Conservation (phyloP, 495 filamentous ascomycete genomes). For the Aspergillus diversus region DNA sequence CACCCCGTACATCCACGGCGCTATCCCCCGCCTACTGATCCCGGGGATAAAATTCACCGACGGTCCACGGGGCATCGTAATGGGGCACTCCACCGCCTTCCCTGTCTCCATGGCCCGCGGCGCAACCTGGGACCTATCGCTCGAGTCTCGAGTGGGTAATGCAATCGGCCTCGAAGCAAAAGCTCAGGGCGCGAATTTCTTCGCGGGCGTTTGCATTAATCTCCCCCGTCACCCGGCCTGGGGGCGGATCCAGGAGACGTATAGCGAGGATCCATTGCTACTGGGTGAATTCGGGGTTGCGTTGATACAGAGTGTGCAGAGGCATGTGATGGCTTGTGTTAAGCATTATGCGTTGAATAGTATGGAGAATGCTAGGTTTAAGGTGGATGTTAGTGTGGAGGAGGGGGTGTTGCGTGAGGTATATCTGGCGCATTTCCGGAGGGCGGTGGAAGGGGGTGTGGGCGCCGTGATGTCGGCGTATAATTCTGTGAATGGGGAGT, state of each 20-base stretch:
- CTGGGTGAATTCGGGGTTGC: constrained; percentile 21
- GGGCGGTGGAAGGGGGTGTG: constrained; percentile 16
- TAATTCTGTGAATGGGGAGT: constrained; percentile 28
- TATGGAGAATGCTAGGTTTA: constrained; percentile 25
- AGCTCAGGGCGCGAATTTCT: constrained; percentile 23
- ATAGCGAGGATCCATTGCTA: constrained; percentile 21
- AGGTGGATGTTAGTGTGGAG: constrained; percentile 21
- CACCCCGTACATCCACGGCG: constrained; percentile 22
- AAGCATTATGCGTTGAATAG: constrained; percentile 27
- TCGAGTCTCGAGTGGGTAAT: constrained; percentile 18
- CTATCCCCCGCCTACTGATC: constrained; percentile 14
- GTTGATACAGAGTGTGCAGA: constrained; percentile 15
- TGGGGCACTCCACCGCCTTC: constrained; percentile 20
- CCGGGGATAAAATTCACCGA: constrained; percentile 22
- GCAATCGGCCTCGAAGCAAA: constrained; percentile 27
- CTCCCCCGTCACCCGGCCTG: constrained; percentile 26
- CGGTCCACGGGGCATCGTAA: constrained; percentile 22
- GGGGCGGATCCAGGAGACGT: constrained; percentile 25
- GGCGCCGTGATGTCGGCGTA: constrained; percentile 23
- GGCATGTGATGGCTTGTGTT: constrained; percentile 25
- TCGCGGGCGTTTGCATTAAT: constrained; percentile 25
- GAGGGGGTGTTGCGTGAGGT: constrained; percentile 24
- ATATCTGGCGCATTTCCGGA: constrained; percentile 22
- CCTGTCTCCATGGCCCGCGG: constrained; percentile 26
- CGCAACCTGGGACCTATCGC: constrained; percentile 22